Evolutionary conservation across 805 yeast species (phyloP), one percentile per base, ranked within the genome.

Genomic region (Teunomyces aglyptinius): DNA sequence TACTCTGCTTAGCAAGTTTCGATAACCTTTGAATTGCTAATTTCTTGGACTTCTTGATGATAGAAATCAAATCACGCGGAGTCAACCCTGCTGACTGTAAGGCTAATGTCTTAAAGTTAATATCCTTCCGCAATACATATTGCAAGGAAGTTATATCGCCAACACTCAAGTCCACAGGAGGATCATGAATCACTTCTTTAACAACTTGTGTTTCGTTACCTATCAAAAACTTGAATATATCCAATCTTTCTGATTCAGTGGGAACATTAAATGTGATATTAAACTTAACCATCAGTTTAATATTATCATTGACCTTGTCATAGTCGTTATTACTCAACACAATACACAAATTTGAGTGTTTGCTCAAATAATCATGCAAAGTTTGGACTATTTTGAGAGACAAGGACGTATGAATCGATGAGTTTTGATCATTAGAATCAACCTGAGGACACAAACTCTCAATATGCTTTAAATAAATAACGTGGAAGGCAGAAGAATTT

Each of bases 71-170:
- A 62, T 94, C 97, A 16, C 86, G 73, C 1, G 97, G 96, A 0
- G 94, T 86, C 45, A 92, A 72, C 16, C 98, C 98, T 2, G 98
- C 98, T 49, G 96, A 86, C 57, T 90, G 96, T 42, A 86, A 67
- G 0, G 97, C 86, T 26, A 94, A 68, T 0, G 80, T 66, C 1
- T 73, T 66, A 5, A 78, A 55, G 2, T 82, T 76, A 3, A 90
- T 49, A 29, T 62, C 76, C 27, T 52, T 57, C 43, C 77, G 54
- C 13, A 58, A 54, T 11, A 50, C 51, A 43, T 60, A 65, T 10
- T 56, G 58, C n/a, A 53, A 50, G 3, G 45, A 46, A 7, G 54
- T 43, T 6, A 56, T 44, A 27, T 53, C 60, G 26, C 52, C 49
- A 7, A 48, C 43, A 5, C 41, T 50, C 31, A 58, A 55, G 20